A percentile compares a stretch with the other conserved stretches of the same genome.
phyloP scores from a whole-genome alignment of 1,284 basidiomycete species.

The Rhizoctonia solani region DNA sequence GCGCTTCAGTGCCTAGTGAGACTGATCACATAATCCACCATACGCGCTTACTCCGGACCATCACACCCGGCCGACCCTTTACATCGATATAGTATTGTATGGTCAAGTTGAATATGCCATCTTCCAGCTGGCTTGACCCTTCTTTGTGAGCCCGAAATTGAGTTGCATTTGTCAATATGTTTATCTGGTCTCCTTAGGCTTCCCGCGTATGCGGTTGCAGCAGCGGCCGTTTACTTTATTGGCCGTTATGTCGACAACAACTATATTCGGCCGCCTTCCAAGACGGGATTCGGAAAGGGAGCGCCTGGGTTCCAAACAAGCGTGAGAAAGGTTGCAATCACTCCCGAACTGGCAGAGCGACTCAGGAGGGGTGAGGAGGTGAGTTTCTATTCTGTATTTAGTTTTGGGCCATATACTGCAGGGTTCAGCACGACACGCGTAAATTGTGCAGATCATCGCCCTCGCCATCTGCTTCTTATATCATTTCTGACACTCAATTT shows the following conservation, averaged over 20 bases:
- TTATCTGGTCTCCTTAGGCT: too few species aligned
- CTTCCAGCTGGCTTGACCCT: background rate
- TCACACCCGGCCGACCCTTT: background rate
- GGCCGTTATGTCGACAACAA: slow-evolving; percentile 32
- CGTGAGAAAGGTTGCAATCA: slow-evolving; percentile 26
- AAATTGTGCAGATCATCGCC: too few species aligned
- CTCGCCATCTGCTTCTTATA: too few species aligned
- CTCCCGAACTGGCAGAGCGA: slow-evolving; percentile 34
- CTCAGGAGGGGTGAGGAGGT: slow-evolving; percentile 33
- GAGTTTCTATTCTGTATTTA: background rate
- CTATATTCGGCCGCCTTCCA: slow-evolving; percentile 33
- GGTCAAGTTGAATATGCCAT: slow-evolving; percentile 2
- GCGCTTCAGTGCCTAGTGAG: too few species aligned
- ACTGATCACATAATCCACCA: background rate
- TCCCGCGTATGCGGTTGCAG: slow-evolving; percentile 26
- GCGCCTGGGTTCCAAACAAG: slow-evolving; percentile 35
- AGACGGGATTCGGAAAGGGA: slow-evolving; percentile 35
- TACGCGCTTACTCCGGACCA: background rate
- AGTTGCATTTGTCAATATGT: too few species aligned
- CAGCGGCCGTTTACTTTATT: slow-evolving; percentile 5
- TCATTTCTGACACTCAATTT: too few species aligned
- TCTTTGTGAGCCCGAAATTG: slow-evolving; percentile 9
- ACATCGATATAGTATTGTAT: too few species aligned
- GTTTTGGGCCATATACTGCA: too few species aligned
- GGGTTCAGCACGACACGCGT: too few species aligned